A percentile compares a stretch with the other conserved stretches of the same genome.
phyloP scores from a whole-genome alignment of 2,329 filamentous ascomycete genomes.

The Claviceps digitariae region DNA sequence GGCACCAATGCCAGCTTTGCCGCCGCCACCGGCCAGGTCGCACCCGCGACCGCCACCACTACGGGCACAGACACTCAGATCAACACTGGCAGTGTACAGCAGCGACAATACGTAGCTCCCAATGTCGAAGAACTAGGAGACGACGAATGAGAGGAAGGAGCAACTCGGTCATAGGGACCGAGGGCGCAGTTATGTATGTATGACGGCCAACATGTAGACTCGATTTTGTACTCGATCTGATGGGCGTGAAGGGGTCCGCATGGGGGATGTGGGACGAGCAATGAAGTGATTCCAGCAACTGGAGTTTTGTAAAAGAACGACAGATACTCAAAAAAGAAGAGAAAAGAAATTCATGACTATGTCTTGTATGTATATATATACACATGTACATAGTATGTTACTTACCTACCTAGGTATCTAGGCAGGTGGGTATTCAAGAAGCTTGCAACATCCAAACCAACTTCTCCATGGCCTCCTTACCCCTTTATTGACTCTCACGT shows the following conservation, averaged over 20 bases:
- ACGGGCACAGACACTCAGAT: constrained; percentile 44
- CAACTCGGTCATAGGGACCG: neutral
- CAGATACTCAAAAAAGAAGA: neutral
- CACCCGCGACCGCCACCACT: constrained; percentile 39
- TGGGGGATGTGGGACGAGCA: neutral
- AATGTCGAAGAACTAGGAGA: constrained; percentile 39
- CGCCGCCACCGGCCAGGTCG: constrained; percentile 37
- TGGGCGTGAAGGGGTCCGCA: neutral
- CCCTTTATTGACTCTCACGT: too few species aligned
- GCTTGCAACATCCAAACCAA: too few species aligned
- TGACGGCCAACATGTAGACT: neutral
- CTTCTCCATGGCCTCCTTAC: too few species aligned
- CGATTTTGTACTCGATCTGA: neutral
- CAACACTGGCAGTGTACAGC: constrained; percentile 27
- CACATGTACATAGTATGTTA: too few species aligned
- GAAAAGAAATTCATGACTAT: too few species aligned
- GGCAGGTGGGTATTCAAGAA: too few species aligned
- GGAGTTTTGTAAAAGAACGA: neutral
- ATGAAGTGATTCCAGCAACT: neutral
- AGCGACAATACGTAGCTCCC: constrained; percentile 35
- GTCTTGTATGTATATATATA: too few species aligned
- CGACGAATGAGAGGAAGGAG: constrained; percentile 24
- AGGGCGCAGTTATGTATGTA: too few species aligned
- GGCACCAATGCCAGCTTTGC: constrained; percentile 31
- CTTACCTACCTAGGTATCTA: too few species aligned